Conservation (phyloP, 257 asterid species). For the Solanum arcanum region DNA sequence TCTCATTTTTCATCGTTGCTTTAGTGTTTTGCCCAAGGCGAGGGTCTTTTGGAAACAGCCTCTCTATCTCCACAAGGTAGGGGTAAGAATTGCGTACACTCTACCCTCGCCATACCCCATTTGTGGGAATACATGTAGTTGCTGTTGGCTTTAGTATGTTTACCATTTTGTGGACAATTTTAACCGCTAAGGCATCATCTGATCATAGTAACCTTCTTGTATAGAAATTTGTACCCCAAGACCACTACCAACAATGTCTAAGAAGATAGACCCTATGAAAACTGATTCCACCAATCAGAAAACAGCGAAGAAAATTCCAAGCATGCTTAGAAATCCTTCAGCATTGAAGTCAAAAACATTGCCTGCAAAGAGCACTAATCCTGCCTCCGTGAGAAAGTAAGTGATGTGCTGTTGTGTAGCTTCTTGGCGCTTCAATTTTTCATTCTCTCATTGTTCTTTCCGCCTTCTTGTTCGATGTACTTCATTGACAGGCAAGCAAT, state of each 20-base stretch:
- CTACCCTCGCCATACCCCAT: background rate
- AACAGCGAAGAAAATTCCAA: slow-evolving; percentile 56
- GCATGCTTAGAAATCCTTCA: slow-evolving; percentile 52
- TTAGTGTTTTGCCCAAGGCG: background rate
- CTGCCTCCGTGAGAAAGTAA: slow-evolving; percentile 52
- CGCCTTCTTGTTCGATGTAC: background rate
- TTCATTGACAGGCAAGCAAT: slow-evolving; percentile 36
- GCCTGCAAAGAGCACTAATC: slow-evolving; percentile 33
- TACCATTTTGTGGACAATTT: background rate
- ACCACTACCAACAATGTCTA: slow-evolving; percentile 14
- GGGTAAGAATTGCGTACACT: background rate
- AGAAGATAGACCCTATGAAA: slow-evolving; percentile 2
- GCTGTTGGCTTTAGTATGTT: background rate
- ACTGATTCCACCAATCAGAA: slow-evolving; percentile 33
- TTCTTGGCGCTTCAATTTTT: background rate
- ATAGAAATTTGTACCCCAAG: slow-evolving; percentile 60
- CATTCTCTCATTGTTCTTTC: background rate
- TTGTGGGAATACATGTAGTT: background rate
- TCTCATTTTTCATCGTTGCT: slow-evolving; percentile 3
- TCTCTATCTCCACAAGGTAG: background rate
- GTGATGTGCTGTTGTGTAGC: background rate
- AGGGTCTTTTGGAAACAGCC: background rate
- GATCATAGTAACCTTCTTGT: background rate
- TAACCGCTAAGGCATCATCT: background rate
- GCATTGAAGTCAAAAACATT: slow-evolving; percentile 40